A percentile compares a stretch with the other conserved stretches of the same genome.
phyloP scores from a whole-genome alignment of 2,329 filamentous ascomycete species.

The Nigrospora osmanthi region DNA sequence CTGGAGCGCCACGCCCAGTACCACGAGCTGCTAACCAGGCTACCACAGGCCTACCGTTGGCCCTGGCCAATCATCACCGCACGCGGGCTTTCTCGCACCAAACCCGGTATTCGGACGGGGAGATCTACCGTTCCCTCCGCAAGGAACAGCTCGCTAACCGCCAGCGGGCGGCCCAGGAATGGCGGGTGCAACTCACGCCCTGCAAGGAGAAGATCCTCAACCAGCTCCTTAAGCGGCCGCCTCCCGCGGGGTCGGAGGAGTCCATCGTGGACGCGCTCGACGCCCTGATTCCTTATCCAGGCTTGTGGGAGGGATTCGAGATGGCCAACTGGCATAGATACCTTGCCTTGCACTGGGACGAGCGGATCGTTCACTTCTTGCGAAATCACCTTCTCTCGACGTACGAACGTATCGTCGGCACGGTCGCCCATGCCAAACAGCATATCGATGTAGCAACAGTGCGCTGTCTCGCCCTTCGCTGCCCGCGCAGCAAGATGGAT shows the following conservation, averaged over 20 bases:
- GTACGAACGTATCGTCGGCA: not conserved
- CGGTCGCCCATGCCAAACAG: not conserved
- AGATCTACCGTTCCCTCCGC: not conserved
- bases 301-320: conserved; percentile 2
- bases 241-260: not conserved
- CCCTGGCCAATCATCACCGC: not conserved
- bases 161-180: not conserved
- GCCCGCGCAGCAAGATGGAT: not conserved
- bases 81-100: not conserved
- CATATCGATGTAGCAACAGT: not conserved
- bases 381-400: not conserved
- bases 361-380: not conserved
- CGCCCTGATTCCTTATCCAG: not conserved
- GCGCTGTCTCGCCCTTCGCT: not conserved
- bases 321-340: conserved; percentile 2
- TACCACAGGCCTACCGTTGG: not conserved
- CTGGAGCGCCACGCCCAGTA: not conserved
- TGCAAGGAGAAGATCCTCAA: conserved; percentile 1
- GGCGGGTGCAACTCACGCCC: not conserved
- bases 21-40: too few species aligned
- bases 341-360: conserved; percentile 2
- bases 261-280: not conserved
- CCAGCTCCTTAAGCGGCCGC: not conserved
- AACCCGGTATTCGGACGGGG: not conserved
- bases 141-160: not conserved